Conservation (phyloP, 192 early-diverging fungal genomes). For the Podila verticillata region DNA sequence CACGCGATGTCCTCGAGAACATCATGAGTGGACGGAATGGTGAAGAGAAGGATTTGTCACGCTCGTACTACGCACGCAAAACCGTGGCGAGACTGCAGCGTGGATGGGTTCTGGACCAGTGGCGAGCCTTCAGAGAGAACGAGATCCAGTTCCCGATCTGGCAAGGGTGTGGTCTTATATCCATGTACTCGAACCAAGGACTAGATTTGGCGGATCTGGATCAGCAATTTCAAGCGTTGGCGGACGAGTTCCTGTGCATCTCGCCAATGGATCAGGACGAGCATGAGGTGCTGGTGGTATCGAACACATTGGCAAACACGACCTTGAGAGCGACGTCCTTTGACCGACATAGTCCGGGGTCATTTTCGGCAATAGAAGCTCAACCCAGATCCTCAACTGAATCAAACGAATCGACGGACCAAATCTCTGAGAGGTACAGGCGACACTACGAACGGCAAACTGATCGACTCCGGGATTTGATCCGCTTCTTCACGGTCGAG, state of each 20-base stretch:
- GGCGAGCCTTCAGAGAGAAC: conserved; percentile 25
- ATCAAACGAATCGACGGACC: neutral
- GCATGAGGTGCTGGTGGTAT: neutral
- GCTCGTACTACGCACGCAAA: conserved; percentile 40
- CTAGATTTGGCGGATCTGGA: conserved; percentile 38
- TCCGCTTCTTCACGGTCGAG: conserved; percentile 44
- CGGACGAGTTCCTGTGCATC: conserved; percentile 26
- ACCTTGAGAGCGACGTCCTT: neutral
- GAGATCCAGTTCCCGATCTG: conserved; percentile 36
- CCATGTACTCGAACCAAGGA: conserved; percentile 40
- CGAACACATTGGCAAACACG: neutral
- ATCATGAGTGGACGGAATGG: conserved; percentile 30
- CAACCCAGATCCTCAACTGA: neutral
- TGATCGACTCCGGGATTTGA: conserved; percentile 18
- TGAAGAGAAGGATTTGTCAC: conserved; percentile 23
- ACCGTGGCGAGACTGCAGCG: conserved; percentile 28
- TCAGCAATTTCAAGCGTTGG: conserved; percentile 31
- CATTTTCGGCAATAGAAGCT: neutral
- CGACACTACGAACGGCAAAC: conserved; percentile 18
- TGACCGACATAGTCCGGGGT: conserved; percentile 11
- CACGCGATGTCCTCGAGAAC: conserved; percentile 40
- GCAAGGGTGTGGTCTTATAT: conserved; percentile 44
- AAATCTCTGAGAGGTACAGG: neutral
- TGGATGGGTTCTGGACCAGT: conserved; percentile 50
- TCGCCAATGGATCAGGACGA: conserved; percentile 11